Evolutionary conservation across 768 basidiomycete genomes (phyloP).

Genomic region (Boletus coccyginus): DNA sequence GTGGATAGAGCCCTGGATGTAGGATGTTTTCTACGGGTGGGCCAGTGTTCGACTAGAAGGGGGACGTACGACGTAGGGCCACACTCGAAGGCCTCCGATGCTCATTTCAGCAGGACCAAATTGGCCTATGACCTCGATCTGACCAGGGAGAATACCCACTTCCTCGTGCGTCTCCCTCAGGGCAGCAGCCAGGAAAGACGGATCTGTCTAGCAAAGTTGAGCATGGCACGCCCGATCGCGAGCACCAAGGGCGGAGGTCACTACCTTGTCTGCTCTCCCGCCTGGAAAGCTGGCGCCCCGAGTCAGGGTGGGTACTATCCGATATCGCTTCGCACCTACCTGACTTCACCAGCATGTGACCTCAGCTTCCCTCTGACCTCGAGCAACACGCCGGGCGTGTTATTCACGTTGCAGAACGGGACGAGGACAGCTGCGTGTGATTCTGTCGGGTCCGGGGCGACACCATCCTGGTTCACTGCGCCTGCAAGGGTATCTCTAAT

Average conservation of each 20-base stretch:
- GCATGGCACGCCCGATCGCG: background rate
- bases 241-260: conserved; percentile 4
- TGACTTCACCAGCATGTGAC: conserved; percentile 79
- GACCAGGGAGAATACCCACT: conserved; percentile 55
- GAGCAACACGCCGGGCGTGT: conserved; percentile 63
- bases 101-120: conserved; percentile 62
- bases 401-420: conserved; percentile 72
- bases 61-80: conserved; percentile 72
- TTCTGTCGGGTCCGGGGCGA: conserved; percentile 26
- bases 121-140: conserved; percentile 64
- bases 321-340: conserved; percentile 40
- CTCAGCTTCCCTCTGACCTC: conserved; percentile 67
- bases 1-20: conserved; percentile 39
- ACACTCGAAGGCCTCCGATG: conserved; percentile 59
- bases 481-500: conserved; percentile 30
- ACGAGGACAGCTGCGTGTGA: conserved; percentile 69
- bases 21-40: background rate
- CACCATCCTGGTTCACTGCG: conserved; percentile 12
- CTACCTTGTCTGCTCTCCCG: conserved; percentile 63
- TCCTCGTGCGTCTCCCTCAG: conserved; percentile 77
- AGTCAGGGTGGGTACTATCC: background rate
- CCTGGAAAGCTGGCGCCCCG: conserved; percentile 64
- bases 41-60: background rate
- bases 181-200: conserved; percentile 54
- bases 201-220: conserved; percentile 43